These are phyloP conservation scores for Lentinula sp. DNA, from an alignment of 768 basidiomycete species.

Conservation along the genomic window DNA sequence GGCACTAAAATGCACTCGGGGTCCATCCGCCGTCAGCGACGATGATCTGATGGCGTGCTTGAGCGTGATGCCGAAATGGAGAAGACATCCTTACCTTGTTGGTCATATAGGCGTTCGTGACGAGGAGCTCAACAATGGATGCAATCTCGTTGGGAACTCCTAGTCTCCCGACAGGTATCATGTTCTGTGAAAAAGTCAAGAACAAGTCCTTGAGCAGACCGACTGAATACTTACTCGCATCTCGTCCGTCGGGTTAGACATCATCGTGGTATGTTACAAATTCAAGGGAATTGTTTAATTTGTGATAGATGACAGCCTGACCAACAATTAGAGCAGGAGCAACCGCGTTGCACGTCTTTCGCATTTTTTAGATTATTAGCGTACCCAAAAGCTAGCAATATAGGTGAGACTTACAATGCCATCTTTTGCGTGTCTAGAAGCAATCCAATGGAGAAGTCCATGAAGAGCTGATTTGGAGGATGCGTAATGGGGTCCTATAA, in stretches of 20 bases:
- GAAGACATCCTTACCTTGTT: slow-evolving; percentile 36
- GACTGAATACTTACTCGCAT: slow-evolving; percentile 19
- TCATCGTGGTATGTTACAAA: slow-evolving; percentile 28
- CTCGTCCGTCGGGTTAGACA: slow-evolving; percentile 30
- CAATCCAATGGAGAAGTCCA: slow-evolving; percentile 51
- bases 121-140: slow-evolving; percentile 43
- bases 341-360: slow-evolving; percentile 45
- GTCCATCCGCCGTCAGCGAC: slow-evolving; percentile 43
- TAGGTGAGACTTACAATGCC: slow-evolving; percentile 33
- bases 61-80: not conserved
- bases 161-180: slow-evolving; percentile 45
- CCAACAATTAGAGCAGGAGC: slow-evolving; percentile 46
- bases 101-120: slow-evolving; percentile 48
- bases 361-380: not conserved
- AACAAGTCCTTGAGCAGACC: not conserved
- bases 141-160: slow-evolving; percentile 47
- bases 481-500: slow-evolving; percentile 52
- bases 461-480: slow-evolving; percentile 51
- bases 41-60: slow-evolving; percentile 27
- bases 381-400: not conserved
- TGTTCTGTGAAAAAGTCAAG: slow-evolving; percentile 21
- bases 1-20: slow-evolving; percentile 22
- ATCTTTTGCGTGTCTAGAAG: slow-evolving; percentile 40
- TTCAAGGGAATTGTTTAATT: not conserved
- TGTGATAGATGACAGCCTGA: slow-evolving; percentile 9